Conservation (phyloP, 169 alveolate genomes). For the Plasmodium adleri region DNA sequence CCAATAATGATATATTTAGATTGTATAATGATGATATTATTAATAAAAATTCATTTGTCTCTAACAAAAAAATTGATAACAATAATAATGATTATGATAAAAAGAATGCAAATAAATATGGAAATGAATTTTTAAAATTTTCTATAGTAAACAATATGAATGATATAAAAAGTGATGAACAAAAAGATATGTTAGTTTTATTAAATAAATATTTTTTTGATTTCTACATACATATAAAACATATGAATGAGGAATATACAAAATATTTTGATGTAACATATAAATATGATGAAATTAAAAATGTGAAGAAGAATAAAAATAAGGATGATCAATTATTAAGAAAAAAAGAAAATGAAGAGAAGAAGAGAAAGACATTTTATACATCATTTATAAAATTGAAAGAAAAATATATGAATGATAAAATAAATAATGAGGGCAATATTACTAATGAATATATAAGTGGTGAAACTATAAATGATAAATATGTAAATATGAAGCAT, state of each 20-base stretch:
- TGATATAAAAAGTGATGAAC: not conserved
- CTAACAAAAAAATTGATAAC: not conserved
- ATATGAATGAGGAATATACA: not conserved
- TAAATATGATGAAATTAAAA: not conserved
- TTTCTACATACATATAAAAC: not conserved
- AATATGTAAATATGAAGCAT: not conserved
- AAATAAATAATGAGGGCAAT: not conserved
- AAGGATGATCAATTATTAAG: not conserved
- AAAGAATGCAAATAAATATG: not conserved
- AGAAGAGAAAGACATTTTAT: too few species aligned
- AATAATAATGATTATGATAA: not conserved
- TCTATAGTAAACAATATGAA: not conserved
- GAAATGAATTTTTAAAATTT: not conserved
- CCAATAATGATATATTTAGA: not conserved
- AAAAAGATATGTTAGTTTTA: not conserved
- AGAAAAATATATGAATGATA: not conserved
- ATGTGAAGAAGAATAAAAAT: not conserved
- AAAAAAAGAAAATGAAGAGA: too few species aligned
- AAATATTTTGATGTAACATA: too few species aligned
- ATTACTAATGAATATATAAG: not conserved
- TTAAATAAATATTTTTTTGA: not conserved
- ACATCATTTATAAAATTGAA: not conserved
- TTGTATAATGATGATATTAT: not conserved
- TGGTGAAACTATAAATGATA: conserved; percentile 1
- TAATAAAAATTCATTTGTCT: not conserved